Percentiles rank a stretch among this genome's conserved stretches.
Conservation (phyloP, 768 basidiomycete genomes). For the Baorangia bicolor region DNA sequence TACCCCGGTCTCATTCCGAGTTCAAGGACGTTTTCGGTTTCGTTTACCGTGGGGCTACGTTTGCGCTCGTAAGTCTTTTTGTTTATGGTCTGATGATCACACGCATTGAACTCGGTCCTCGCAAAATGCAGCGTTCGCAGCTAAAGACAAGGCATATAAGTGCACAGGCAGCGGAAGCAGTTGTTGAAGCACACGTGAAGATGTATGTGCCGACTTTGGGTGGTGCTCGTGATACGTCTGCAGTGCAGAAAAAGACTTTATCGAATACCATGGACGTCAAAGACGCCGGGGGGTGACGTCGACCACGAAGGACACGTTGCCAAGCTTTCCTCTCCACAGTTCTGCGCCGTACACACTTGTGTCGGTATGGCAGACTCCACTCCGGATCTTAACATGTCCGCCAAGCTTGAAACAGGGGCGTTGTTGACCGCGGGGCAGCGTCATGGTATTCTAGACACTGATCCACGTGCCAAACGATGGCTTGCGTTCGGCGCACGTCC, state of each 20-base stretch:
- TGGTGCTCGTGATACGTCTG: not conserved
- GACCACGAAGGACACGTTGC: not conserved
- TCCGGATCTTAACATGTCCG: slow-evolving; percentile 7
- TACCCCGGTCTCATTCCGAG: slow-evolving; percentile 37
- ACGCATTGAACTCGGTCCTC: not conserved
- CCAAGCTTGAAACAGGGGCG: slow-evolving; percentile 6
- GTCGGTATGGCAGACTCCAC: not conserved
- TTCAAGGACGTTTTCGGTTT: slow-evolving; percentile 42
- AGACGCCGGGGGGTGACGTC: slow-evolving; percentile 8
- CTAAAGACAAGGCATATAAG: slow-evolving; percentile 29
- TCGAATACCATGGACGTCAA: slow-evolving; percentile 1
- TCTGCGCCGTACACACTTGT: not conserved
- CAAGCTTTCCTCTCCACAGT: not conserved
- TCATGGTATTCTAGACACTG: not conserved
- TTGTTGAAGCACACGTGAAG: slow-evolving; percentile 38
- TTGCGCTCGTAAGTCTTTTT: slow-evolving; percentile 38
- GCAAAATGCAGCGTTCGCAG: slow-evolving; percentile 24
- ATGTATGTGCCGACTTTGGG: slow-evolving; percentile 30
- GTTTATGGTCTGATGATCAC: not conserved
- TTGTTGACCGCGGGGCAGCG: not conserved
- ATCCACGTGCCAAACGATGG: not conserved
- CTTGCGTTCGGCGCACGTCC: not conserved
- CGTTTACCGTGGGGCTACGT: slow-evolving; percentile 40
- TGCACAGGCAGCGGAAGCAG: slow-evolving; percentile 27
- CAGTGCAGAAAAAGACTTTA: not conserved